phyloP scores from a whole-genome alignment of 495 filamentous ascomycete genomes.

The Aspergillus ostianus region DNA sequence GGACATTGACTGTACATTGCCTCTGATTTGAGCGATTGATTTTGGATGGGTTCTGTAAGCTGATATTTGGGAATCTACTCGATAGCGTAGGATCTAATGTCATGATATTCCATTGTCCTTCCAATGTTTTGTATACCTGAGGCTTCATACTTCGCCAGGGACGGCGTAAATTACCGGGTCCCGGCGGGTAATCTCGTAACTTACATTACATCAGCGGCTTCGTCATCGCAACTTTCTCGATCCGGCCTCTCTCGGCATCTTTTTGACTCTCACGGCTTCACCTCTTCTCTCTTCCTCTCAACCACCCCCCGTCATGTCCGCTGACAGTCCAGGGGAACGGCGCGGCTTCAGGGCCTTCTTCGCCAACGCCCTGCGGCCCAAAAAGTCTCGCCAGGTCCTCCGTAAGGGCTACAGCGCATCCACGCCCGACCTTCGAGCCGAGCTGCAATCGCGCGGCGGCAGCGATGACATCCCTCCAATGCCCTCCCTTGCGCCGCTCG shows the following conservation, averaged over 20 bases:
- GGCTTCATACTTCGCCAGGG: no score
- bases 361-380: constrained; percentile 38
- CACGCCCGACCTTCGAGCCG: constrained; percentile 29
- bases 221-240: constrained; percentile 1
- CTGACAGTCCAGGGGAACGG: constrained; percentile 35
- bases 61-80: not conserved
- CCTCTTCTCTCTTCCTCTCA: not conserved
- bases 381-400: constrained; percentile 48
- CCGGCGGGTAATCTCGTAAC: not conserved
- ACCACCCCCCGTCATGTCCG: constrained; percentile 30
- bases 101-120: not conserved
- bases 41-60: not conserved
- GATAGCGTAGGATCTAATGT: not conserved
- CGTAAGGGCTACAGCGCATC: constrained; percentile 39
- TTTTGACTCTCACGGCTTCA: not conserved
- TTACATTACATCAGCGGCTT: not conserved
- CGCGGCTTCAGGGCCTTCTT: constrained; percentile 36
- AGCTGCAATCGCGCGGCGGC: constrained; percentile 16
- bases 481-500: constrained; percentile 37
- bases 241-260: not conserved
- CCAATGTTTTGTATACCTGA: no score
- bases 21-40: not conserved
- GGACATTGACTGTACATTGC: constrained; percentile 9
- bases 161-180: no score
- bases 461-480: constrained; percentile 34